Percentiles rank a stretch among this genome's conserved stretches.
These are phyloP conservation scores for Saitoella complicata DNA, from an alignment of 805 yeast genomes.

Conservation along the genomic window DNA sequence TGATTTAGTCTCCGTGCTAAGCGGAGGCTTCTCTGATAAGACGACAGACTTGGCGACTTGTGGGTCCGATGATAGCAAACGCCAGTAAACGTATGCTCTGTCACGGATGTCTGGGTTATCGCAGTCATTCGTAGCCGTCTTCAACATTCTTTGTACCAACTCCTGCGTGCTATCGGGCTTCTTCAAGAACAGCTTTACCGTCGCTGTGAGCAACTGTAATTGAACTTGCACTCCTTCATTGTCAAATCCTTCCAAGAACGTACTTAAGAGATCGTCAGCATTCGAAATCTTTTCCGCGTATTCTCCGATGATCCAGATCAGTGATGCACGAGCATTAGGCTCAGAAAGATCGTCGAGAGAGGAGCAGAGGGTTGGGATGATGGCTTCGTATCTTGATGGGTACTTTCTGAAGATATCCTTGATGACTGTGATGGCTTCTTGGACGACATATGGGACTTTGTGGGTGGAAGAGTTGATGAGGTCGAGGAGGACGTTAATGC, in stretches of 20 bases:
- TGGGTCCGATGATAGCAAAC: slow-evolving; percentile 64
- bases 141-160: slow-evolving; percentile 65
- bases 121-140: slow-evolving; percentile 55
- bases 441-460: slow-evolving; percentile 58
- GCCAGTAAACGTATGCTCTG: slow-evolving; percentile 78
- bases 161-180: slow-evolving; percentile 40
- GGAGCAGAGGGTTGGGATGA: slow-evolving; percentile 29
- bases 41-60: slow-evolving; percentile 53
- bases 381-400: slow-evolving; percentile 39
- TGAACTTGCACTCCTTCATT: slow-evolving; percentile 70
- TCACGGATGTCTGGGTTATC: slow-evolving; percentile 81
- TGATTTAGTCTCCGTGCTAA: slow-evolving; percentile 53
- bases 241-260: slow-evolving; percentile 32
- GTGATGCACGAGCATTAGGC: slow-evolving; percentile 60
- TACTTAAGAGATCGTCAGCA: slow-evolving; percentile 24
- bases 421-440: slow-evolving; percentile 62
- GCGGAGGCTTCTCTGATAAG: slow-evolving; percentile 47
- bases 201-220: slow-evolving; percentile 56
- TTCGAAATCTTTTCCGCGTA: slow-evolving; percentile 38
- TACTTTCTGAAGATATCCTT: slow-evolving; percentile 24
- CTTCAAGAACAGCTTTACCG: slow-evolving; percentile 53
- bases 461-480: slow-evolving; percentile 32
- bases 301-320: slow-evolving; percentile 77
- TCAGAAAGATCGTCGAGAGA: slow-evolving; percentile 49
- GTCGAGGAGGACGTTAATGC: slow-evolving; percentile 51